Conservation (phyloP, 371 early-diverging fungal genomes). For the Mucor indicus region DNA sequence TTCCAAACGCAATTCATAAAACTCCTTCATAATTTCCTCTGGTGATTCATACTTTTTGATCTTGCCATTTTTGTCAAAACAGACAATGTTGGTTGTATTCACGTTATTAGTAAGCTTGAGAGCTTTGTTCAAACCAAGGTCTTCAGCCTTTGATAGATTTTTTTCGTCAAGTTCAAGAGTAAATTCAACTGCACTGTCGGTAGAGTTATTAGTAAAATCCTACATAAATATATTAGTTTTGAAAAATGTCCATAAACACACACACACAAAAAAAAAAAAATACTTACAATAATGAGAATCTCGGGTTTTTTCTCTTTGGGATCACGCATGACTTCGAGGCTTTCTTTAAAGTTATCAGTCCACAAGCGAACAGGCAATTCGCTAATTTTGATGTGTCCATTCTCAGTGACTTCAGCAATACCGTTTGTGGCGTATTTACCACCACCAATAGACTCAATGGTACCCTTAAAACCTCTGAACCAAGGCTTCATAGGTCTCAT, state of each 20-base stretch:
- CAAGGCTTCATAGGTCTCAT: conserved; percentile 88
- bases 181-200: conserved; percentile 83
- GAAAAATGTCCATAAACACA: too few relatives aligned
- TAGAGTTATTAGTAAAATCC: conserved; percentile 83
- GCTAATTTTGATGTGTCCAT: conserved; percentile 82
- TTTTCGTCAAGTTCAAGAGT: conserved; percentile 71
- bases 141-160: conserved; percentile 69
- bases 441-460: conserved; percentile 50
- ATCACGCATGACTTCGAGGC: conserved; percentile 64
- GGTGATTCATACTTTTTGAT: conserved; percentile 84
- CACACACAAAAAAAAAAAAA: neutral
- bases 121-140: conserved; percentile 77
- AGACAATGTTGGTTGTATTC: conserved; percentile 92
- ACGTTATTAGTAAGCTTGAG: conserved; percentile 81
- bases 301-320: conserved; percentile 40
- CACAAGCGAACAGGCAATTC: conserved; percentile 96
- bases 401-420: conserved; percentile 63
- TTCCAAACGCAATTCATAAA: conserved; percentile 85
- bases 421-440: conserved; percentile 80
- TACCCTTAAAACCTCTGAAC: conserved; percentile 95
- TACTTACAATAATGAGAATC: conserved; percentile 14
- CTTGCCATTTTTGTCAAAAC: conserved; percentile 91
- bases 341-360: conserved; percentile 95
- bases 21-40: conserved; percentile 90
- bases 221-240: conserved; percentile 3